Conservation (phyloP, 2,329 filamentous ascomycete genomes). For the Cryphonectria japonica region DNA sequence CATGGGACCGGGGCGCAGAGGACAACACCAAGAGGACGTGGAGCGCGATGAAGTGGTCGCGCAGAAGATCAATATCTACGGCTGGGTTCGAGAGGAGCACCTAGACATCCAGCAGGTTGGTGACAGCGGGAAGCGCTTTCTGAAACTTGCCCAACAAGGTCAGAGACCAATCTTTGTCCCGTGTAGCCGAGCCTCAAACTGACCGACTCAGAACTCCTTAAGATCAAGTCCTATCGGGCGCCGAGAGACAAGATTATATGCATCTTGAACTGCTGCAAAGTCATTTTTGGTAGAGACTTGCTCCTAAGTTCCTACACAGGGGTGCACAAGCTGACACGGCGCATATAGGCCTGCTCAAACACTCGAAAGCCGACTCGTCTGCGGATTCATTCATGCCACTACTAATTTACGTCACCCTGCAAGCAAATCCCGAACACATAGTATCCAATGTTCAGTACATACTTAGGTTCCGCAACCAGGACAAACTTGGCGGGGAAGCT, state of each 20-base stretch:
- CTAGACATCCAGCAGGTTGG: constrained; percentile 86
- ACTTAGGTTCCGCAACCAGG: constrained; percentile 92
- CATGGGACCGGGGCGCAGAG: constrained; percentile 80
- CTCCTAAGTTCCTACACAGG: neutral
- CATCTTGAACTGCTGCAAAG: constrained; percentile 97
- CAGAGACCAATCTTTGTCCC: constrained; percentile 39
- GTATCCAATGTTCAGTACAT: constrained; percentile 99
- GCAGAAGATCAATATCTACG: constrained; percentile 96
- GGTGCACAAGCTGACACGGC: neutral
- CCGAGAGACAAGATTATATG: constrained; percentile 98
- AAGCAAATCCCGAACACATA: constrained; percentile 91
- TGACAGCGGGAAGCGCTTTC: constrained; percentile 85
- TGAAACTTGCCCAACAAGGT: constrained; percentile 86
- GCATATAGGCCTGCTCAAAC: constrained; percentile 75
- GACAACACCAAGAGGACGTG: constrained; percentile 97
- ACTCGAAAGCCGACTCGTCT: constrained; percentile 90
- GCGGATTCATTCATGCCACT: constrained; percentile 95
- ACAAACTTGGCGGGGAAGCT: constrained; percentile 95
- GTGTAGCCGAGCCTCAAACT: constrained; percentile 11
- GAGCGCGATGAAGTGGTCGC: constrained; percentile 94
- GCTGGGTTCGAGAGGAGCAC: constrained; percentile 92
- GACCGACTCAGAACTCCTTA: constrained; percentile 74
- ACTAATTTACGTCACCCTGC: constrained; percentile 92
- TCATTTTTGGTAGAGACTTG: constrained; percentile 80
- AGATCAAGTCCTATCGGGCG: constrained; percentile 97